Conservation (phyloP, 139 green algal genomes). For the Zygnema cylindricum region DNA sequence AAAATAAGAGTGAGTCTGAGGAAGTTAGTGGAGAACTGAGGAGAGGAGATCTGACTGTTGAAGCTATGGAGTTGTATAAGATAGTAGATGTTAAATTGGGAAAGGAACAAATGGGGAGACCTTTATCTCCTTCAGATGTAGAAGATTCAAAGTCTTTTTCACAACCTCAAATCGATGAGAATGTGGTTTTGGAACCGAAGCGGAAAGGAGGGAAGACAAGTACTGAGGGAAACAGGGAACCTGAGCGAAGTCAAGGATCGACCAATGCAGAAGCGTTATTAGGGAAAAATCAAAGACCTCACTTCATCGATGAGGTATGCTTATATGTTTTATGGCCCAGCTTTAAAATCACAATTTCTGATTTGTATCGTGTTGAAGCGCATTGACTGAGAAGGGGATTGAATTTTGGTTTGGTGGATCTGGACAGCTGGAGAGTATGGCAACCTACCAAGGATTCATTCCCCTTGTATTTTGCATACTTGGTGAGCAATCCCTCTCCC, state of each 20-base stretch:
- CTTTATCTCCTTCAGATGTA: background rate
- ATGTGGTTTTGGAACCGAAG: background rate
- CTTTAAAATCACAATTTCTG: background rate
- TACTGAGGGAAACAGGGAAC: background rate
- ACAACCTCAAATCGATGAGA: background rate
- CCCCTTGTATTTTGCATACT: background rate
- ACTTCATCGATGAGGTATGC: background rate
- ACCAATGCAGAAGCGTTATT: background rate
- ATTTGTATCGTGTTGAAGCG: background rate
- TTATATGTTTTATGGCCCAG: background rate
- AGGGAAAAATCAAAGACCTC: background rate
- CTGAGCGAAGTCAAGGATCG: background rate
- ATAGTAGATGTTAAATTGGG: background rate
- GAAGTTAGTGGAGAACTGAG: background rate
- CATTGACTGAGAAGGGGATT: background rate
- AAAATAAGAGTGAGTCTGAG: background rate
- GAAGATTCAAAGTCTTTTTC: background rate
- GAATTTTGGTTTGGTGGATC: background rate
- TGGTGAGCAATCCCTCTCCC: background rate
- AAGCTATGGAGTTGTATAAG: background rate
- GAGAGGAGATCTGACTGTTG: background rate
- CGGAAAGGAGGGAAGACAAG: background rate
- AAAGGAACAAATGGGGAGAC: background rate
- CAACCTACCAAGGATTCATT: constrained; percentile 1
- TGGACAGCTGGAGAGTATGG: background rate